Percentiles rank a stretch among this genome's conserved stretches.
phyloP scores from a whole-genome alignment of 768 basidiomycete genomes.

The Tulasnella sp. region DNA sequence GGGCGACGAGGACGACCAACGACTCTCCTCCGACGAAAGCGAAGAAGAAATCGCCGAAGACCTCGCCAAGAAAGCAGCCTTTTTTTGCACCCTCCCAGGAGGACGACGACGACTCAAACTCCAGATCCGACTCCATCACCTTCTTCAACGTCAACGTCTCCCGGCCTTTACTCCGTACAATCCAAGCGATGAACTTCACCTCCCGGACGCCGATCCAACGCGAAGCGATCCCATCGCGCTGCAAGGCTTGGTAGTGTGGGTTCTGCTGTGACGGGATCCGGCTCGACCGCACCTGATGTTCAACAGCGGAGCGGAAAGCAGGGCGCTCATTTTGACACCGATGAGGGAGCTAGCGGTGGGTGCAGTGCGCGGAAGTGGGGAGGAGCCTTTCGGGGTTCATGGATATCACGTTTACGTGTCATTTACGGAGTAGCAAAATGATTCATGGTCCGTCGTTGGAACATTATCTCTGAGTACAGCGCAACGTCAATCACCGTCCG shows the following conservation, averaged over 20 bases:
- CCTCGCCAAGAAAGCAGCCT: constrained; percentile 69
- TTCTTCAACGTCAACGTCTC: constrained; percentile 93
- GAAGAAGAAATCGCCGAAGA: constrained; percentile 49
- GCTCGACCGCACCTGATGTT: constrained; percentile 97
- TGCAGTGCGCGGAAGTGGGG: constrained; percentile 91
- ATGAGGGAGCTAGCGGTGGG: constrained; percentile 93
- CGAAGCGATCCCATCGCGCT: constrained; percentile 89
- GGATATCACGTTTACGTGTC: constrained; percentile 79
- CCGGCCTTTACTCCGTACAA: constrained; percentile 81
- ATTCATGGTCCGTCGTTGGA: too few species aligned
- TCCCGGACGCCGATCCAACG: constrained; percentile 95
- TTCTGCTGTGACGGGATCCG: constrained; percentile 91
- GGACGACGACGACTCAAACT: neutral
- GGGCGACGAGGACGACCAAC: neutral
- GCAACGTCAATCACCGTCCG: too few species aligned
- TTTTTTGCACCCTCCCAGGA: constrained; percentile 52
- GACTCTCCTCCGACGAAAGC: constrained; percentile 40
- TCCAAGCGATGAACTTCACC: constrained; percentile 68
- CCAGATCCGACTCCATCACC: constrained; percentile 35
- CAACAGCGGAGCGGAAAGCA: constrained; percentile 71
- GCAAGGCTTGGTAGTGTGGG: constrained; percentile 95
- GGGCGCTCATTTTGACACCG: constrained; percentile 87
- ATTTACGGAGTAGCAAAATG: too few species aligned
- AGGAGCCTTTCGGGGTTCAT: constrained; percentile 74
- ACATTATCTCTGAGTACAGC: too few species aligned